Evolutionary conservation across 2,329 filamentous ascomycete species (phyloP), one percentile per base, ranked within the genome.

Genomic region (Cladosporium sp.): DNA sequence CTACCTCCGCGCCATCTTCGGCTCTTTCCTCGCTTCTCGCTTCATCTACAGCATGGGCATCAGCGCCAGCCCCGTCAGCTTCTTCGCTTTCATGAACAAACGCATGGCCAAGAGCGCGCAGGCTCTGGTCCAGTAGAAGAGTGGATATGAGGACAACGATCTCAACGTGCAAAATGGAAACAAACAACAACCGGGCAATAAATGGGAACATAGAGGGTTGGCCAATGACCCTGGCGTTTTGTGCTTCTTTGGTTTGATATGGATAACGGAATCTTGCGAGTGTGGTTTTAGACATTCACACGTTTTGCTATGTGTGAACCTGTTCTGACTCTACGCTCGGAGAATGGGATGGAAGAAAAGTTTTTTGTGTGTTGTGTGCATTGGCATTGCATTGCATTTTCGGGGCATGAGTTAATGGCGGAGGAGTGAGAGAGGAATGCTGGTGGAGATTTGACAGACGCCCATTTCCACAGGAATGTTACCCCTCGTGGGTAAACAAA

Each of bases 31-130:
- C 71, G 94, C 95, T 59, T 96, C 91, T 75, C 90, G 95, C 52
- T 99, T 99, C 78, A 92, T 99, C 49, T 99, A 99, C 79, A 88
- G 96, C 78, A 95, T 94, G 78, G 95, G 95, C 74, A 93, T 93
- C 77, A 90, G 87, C 71, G 93, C 95, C 5, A 95, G 90, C 82
- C 94, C 97, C 75, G 98, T 99, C 82, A 93, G 94, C 47, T 99
- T 99, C 85, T 99, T 96, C 80, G 92, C 96, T 78, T 99, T 98
- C 73, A 84, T 84, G 82, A 83, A 81, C 74, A 78, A 81, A 72
- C 76, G 81, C 28, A 83, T 83, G 78, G 74, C 65, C 47, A 64
- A 57, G 51, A 64, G 61, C 49, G 62, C 64, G 24, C 59, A 62
- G 36, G 41, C 47, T 55, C n/a, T 51, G 61, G 26, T 60, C 14